Conservation (phyloP, 2,329 filamentous ascomycete species). For the Gnomoniopsis smithogilvyi region DNA sequence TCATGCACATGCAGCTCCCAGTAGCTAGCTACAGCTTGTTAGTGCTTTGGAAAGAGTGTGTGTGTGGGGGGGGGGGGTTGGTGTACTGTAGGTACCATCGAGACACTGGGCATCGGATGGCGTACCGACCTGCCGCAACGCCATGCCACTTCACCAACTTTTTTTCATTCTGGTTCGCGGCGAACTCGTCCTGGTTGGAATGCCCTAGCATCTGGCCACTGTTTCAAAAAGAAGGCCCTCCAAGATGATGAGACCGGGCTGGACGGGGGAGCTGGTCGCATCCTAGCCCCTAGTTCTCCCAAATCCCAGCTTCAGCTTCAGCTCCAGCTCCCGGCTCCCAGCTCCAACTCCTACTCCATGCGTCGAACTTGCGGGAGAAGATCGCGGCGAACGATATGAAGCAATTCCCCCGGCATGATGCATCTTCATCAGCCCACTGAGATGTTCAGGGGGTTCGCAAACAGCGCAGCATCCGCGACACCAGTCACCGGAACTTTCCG, state of each 20-base stretch:
- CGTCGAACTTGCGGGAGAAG: slow-evolving; percentile 17
- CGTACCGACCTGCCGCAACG: not conserved
- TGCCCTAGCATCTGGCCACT: not conserved
- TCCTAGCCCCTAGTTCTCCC: not conserved
- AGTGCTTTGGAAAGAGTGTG: no score
- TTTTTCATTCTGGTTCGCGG: slow-evolving; percentile 1
- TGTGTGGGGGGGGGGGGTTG: no score
- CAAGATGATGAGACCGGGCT: not conserved
- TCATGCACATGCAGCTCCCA: not conserved
- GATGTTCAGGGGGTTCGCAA: slow-evolving; percentile 7
- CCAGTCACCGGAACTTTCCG: slow-evolving; percentile 4
- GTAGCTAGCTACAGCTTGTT: not conserved
- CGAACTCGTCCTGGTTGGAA: slow-evolving; percentile 4
- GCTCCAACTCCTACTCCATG: not conserved
- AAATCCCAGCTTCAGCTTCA: not conserved
- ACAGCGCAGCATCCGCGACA: not conserved
- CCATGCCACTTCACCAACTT: not conserved
- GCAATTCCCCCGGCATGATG: not conserved
- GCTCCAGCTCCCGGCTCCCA: not conserved
- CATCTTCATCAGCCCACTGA: not conserved
- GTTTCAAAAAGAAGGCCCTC: not conserved
- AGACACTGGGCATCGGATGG: not conserved
- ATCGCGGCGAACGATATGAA: slow-evolving; percentile 11
- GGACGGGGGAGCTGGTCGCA: not conserved
- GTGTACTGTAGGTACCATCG: no score